phyloP scores from a whole-genome alignment of 1,139 yeast species.

The Citeromyces hawaiiensis region DNA sequence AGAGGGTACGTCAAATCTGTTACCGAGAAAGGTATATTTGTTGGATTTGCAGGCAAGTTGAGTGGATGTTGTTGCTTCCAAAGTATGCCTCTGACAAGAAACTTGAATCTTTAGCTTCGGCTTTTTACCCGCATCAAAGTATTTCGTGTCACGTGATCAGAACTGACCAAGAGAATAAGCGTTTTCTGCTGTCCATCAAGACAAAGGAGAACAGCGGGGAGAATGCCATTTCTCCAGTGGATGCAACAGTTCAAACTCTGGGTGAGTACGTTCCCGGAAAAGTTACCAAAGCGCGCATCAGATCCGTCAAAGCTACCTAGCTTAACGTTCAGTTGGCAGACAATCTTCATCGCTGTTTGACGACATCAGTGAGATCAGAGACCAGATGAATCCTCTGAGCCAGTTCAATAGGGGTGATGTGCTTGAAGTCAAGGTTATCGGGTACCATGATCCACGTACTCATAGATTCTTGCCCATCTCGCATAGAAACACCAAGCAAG shows the following conservation, averaged over 20 bases:
- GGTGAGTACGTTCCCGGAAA: slow-evolving; percentile 49
- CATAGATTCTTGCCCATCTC: slow-evolving; percentile 61
- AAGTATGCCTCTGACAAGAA: slow-evolving; percentile 51
- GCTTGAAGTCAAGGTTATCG: slow-evolving; percentile 56
- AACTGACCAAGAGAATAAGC: slow-evolving; percentile 50
- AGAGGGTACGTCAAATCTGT: slow-evolving; percentile 72
- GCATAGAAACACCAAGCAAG: slow-evolving; percentile 40
- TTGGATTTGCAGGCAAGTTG: slow-evolving; percentile 67
- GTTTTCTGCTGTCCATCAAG: slow-evolving; percentile 55
- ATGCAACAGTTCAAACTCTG: slow-evolving; percentile 28
- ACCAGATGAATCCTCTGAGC: slow-evolving; percentile 45
- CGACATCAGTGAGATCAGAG: slow-evolving; percentile 36
- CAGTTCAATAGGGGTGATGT: slow-evolving; percentile 45
- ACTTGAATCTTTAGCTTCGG: slow-evolving; percentile 40
- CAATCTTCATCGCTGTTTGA: slow-evolving; percentile 67
- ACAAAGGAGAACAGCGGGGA: slow-evolving; percentile 13
- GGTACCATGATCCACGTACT: slow-evolving; percentile 62
- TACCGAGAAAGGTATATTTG: slow-evolving; percentile 69
- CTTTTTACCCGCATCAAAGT: slow-evolving; percentile 49
- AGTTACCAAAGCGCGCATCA: slow-evolving; percentile 45
- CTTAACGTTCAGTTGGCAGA: slow-evolving; percentile 69
- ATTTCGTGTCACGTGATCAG: slow-evolving; percentile 52
- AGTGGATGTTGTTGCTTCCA: slow-evolving; percentile 78
- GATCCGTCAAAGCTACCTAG: slow-evolving; percentile 59
- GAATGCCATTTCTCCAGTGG: slow-evolving; percentile 46